Evolutionary conservation across 805 yeast species (phyloP), one percentile per base, ranked within the genome.

Genomic region (Candida ulmi): DNA sequence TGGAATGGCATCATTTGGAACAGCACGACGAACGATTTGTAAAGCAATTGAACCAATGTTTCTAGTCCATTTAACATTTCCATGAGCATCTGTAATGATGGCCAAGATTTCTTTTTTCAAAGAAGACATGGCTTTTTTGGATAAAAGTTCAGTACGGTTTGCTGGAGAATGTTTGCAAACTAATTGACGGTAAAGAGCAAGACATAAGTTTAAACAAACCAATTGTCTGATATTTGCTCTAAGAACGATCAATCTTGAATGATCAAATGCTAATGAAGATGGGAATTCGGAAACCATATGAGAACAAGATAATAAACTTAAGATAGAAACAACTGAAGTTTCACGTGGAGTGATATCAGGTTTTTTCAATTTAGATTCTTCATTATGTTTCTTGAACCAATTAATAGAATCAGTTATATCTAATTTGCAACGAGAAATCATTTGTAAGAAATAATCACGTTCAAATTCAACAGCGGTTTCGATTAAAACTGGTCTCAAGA

Each of bases 391-490:
- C 47, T 36, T 47, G 35, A 37, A 47, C 50, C 52, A 55, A 34
- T 33, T 57, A 56, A 39, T 52, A 39, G 53, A 58, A 55, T 47
- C 64, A 45, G 36, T 44, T 26, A 50, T 46, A 25, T 51, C 50
- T 23, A 53, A 43, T 38, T 58, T 58, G 34, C 54, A 47, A 35
- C 60, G 44, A 39, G 65, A 54, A 72, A 83, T 95, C 96, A 88
- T 43, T 66, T 69, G 52, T 79, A 66, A 5, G 85, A 77, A 51
- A 62, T 88, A 88, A 58, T 86, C 95, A 52, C 80, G 80, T 63
- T 90, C 98, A 54, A 90, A 86, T 43, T 84, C 90, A 11, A 84
- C 83, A 2, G 96, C 93, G 27, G 93, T 85, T 52, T 87, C 88
- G 42, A 88, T 77, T 35, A 91, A 68, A 2, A 83, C 82, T 2